Conservation (phyloP, 345 rosid genomes). For the Rhizophora mangle region DNA sequence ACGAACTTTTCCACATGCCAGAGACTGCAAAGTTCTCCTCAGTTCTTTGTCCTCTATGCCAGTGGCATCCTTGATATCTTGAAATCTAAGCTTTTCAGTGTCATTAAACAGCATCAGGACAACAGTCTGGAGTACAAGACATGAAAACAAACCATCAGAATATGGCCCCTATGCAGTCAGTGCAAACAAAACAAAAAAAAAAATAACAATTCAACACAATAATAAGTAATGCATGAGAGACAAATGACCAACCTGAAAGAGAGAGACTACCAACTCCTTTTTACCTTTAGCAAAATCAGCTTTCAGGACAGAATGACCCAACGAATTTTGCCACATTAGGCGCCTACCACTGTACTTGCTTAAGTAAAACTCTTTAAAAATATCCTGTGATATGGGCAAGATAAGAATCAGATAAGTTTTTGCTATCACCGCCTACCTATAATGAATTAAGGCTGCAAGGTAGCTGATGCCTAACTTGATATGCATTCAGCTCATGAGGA, state of each 20-base stretch:
- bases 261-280: slow-evolving; percentile 95
- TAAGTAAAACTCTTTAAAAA: slow-evolving; percentile 91
- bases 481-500: slow-evolving; percentile 94
- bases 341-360: slow-evolving; percentile 98
- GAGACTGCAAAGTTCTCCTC: slow-evolving; percentile 90
- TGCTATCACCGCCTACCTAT: too few relatives aligned
- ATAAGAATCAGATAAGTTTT: slow-evolving; percentile 14
- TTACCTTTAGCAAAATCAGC: slow-evolving; percentile 83
- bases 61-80: slow-evolving; percentile 87
- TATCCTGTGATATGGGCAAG: slow-evolving; percentile 51
- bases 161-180: not conserved
- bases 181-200: not conserved
- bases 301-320: slow-evolving; percentile 94
- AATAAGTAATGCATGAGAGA: not conserved
- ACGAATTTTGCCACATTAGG: slow-evolving; percentile 96
- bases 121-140: slow-evolving; percentile 58
- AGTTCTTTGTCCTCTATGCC: slow-evolving; percentile 94
- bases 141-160: slow-evolving; percentile 19
- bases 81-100: slow-evolving; percentile 82
- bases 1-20: slow-evolving; percentile 95
- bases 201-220: not conserved
- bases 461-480: slow-evolving; percentile 57
- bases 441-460: too few relatives aligned
- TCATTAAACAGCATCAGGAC: slow-evolving; percentile 96
- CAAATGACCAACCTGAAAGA: slow-evolving; percentile 71